Base-by-base conservation (phyloP, 1,284 basidiomycete genomes). In the Flammula alnicola region DNA sequence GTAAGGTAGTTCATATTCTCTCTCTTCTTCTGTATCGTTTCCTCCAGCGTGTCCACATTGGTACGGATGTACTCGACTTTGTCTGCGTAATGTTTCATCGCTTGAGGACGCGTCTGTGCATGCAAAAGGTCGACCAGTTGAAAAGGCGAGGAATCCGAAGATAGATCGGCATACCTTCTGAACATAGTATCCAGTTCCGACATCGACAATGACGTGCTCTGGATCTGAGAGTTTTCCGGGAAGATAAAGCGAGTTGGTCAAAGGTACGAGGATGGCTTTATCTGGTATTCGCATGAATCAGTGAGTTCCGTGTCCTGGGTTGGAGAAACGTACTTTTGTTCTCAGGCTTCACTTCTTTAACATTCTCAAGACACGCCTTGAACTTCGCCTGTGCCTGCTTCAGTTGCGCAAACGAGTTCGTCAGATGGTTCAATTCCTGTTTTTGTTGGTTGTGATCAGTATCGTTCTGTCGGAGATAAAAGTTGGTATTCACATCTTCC, bases 131-230 rank as follows among this genome's bases (percentile, higher is more conserved):
- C 44, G 42, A 14, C 26, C 10, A 40, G 32, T 33, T 26, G 11
- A 32, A 19, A 26, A 23, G n/a, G 32, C 12, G 22, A 19, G 16
- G n/a, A 9, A 36, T 14, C 44, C 33, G 16, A 22, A 25, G 27
- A 41, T 9, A 36, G 44, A 44, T 43, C 4, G 4, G 47, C 77
- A 51, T 47, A 93, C 95, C 81, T 98, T 98, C 69, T 93, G 88
- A 14, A 99, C 88, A 63, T 90, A 98, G 72, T 98, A 99, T 0
- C 96, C 96, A 0, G 96, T 98, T 2, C 96, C 96, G 25, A 99
- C 82, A 66, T 99, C 96, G 14, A 99, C 86, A 51, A 98, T 88
- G 40, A 99, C 95, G 57, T 93, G 83, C 41, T 94, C 88, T 1
- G 83, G 70, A 64, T 98, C 90, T 20, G 77, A 78, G 27, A 98